phyloP scores from a whole-genome alignment of 345 rosid species.

The Pugionium cornutum region DNA sequence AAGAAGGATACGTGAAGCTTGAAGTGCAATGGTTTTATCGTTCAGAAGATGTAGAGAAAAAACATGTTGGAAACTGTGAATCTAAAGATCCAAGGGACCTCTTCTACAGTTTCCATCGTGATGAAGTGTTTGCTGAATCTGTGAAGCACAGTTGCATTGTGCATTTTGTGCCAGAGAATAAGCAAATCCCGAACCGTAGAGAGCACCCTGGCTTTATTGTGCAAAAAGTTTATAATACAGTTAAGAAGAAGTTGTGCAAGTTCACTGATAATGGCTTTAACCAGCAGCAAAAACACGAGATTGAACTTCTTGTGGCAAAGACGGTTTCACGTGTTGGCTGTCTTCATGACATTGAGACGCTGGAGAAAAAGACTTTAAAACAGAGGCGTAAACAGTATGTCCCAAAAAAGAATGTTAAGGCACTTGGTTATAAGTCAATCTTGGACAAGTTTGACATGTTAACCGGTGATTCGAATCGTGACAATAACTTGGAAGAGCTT shows the following conservation, averaged over 20 bases:
- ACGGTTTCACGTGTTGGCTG: slow-evolving; percentile 53
- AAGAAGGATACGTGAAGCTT: slow-evolving; percentile 52
- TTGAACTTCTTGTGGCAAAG: slow-evolving; percentile 59
- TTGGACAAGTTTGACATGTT: slow-evolving; percentile 49
- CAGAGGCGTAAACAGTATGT: slow-evolving; percentile 33
- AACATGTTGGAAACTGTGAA: slow-evolving; percentile 64
- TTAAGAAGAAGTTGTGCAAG: slow-evolving; percentile 50
- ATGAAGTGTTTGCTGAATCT: slow-evolving; percentile 82
- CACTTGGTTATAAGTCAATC: slow-evolving; percentile 40
- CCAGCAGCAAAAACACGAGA: slow-evolving; percentile 50
- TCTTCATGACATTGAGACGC: slow-evolving; percentile 37
- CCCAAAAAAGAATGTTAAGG: too few species aligned
- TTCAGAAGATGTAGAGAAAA: slow-evolving; percentile 73
- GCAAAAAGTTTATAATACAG: slow-evolving; percentile 59
- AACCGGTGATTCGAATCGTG: slow-evolving; percentile 61
- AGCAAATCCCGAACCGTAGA: slow-evolving; percentile 61
- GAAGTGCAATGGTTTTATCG: slow-evolving; percentile 93
- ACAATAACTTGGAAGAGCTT: slow-evolving; percentile 71
- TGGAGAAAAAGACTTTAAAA: neutral
- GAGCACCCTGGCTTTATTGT: slow-evolving; percentile 77
- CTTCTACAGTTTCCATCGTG: slow-evolving; percentile 82
- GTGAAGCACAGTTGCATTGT: slow-evolving; percentile 80
- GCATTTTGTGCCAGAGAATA: slow-evolving; percentile 72
- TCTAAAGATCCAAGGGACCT: slow-evolving; percentile 62
- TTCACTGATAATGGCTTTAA: slow-evolving; percentile 49